Evolutionary conservation across 1,139 yeast genomes (phyloP).

Genomic region (Candida pseudoviswanathii): DNA sequence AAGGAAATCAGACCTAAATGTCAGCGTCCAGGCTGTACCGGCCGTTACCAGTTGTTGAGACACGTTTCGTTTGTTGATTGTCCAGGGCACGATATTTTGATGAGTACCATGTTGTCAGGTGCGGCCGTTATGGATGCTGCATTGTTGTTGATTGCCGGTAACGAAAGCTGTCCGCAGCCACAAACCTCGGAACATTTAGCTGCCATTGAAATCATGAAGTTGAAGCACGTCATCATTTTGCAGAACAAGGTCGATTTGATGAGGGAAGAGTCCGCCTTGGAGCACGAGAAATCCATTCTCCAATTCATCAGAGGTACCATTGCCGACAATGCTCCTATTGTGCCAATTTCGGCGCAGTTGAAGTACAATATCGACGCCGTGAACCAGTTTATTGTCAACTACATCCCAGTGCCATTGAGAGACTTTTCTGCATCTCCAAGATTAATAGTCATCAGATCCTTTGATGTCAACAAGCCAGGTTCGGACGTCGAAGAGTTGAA

Average conservation of each 20-base stretch:
- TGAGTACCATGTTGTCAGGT: constrained; percentile 99
- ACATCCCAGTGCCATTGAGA: constrained; percentile 94
- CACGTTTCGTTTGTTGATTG: constrained; percentile 99
- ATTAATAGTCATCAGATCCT: constrained; percentile 95
- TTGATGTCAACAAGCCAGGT: constrained; percentile 99
- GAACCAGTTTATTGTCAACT: constrained; percentile 91
- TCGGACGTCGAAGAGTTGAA: constrained; percentile 94
- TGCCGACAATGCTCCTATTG: constrained; percentile 98
- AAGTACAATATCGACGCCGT: constrained; percentile 98
- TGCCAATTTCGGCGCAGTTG: constrained; percentile 98
- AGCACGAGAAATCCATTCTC: constrained; percentile 90
- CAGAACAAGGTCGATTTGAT: constrained; percentile 98
- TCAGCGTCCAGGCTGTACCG: constrained; percentile 77
- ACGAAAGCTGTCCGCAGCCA: constrained; percentile 99
- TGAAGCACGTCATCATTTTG: constrained; percentile 92
- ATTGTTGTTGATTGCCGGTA: constrained; percentile 91
- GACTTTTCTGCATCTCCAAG: constrained; percentile 94
- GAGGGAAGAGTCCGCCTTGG: constrained; percentile 96
- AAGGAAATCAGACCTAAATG: constrained; percentile 94
- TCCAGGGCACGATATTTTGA: constrained; percentile 99
- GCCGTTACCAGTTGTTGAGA: constrained; percentile 87
- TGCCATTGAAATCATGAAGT: constrained; percentile 98
- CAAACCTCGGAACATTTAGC: constrained; percentile 99
- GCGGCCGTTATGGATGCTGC: constrained; percentile 99
- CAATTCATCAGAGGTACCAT: constrained; percentile 96